A percentile compares a stretch with the other conserved stretches of the same genome.
Conservation (phyloP, 345 rosid genomes). For the Eucalyptus regnans region DNA sequence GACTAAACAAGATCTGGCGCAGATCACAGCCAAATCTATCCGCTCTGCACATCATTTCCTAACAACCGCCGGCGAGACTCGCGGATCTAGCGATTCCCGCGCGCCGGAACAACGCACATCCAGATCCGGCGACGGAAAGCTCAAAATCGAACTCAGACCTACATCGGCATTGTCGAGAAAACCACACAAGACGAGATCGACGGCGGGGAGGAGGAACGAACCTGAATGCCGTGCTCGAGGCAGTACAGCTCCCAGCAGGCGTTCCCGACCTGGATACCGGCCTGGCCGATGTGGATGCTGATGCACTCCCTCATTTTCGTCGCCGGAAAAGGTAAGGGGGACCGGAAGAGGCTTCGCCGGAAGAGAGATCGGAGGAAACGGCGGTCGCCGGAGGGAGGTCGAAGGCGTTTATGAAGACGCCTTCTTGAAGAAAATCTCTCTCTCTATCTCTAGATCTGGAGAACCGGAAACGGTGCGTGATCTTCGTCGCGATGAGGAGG, state of each 20-base stretch:
- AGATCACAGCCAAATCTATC: neutral
- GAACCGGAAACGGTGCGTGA: neutral
- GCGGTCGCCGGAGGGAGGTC: neutral
- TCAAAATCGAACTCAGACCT: neutral
- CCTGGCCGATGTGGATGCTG: slow-evolving; percentile 72
- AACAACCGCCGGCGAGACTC: neutral
- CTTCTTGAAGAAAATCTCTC: neutral
- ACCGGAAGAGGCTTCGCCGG: neutral
- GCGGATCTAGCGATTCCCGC: no score
- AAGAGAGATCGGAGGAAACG: neutral
- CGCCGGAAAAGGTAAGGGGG: neutral
- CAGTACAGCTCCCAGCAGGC: slow-evolving; percentile 73
- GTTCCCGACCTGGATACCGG: slow-evolving; percentile 76
- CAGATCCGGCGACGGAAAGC: neutral
- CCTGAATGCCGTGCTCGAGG: slow-evolving; percentile 74
- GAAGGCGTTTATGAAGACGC: slow-evolving; percentile 45
- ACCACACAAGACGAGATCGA: neutral
- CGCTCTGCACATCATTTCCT: neutral
- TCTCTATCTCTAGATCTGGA: neutral
- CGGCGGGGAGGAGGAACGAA: neutral
- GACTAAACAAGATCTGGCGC: neutral
- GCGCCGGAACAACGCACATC: neutral
- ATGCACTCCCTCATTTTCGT: slow-evolving; percentile 63
- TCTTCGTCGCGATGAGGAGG: neutral
- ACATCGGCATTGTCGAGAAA: neutral